Conservation (phyloP, 2,329 filamentous ascomycete species). For the Periconia sp. region DNA sequence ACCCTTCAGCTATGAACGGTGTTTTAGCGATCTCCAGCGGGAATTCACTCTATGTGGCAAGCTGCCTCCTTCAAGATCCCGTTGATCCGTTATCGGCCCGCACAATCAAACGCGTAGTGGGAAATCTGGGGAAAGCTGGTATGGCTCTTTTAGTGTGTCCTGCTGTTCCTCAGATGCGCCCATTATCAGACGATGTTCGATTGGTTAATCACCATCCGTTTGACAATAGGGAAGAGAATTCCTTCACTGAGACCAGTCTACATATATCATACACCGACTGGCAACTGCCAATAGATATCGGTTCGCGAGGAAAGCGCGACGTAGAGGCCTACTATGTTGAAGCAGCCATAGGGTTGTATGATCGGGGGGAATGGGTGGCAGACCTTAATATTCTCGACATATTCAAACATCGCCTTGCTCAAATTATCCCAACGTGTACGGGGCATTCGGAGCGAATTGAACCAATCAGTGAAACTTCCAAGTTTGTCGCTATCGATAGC, state of each 20-base stretch:
- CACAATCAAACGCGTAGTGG: conserved; percentile 1
- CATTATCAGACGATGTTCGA: conserved; percentile 1
- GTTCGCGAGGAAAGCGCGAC: conserved; percentile 8
- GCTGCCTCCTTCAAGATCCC: not conserved
- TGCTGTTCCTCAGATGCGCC: conserved; percentile 4
- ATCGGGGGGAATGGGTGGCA: conserved; percentile 22
- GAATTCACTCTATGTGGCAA: not conserved
- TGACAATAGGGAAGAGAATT: conserved; percentile 16
- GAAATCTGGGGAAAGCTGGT: conserved; percentile 19
- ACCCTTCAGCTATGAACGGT: not conserved
- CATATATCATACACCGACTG: conserved; percentile 26
- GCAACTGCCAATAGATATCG: conserved; percentile 10
- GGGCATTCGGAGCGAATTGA: not conserved
- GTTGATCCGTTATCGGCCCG: not conserved
- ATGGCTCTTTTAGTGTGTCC: conserved; percentile 15
- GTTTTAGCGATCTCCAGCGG: not conserved
- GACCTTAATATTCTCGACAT: conserved; percentile 17
- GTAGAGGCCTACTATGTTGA: conserved; percentile 18
- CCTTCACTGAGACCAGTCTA: conserved; percentile 18
- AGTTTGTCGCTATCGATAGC: conserved; percentile 9
- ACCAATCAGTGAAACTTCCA: not conserved
- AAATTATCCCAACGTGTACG: not conserved
- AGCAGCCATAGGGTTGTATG: conserved; percentile 15
- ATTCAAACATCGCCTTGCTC: not conserved
- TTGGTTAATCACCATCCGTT: conserved; percentile 16